Conservation (phyloP, 2,329 filamentous ascomycete species). For the Sporothrix phasma region DNA sequence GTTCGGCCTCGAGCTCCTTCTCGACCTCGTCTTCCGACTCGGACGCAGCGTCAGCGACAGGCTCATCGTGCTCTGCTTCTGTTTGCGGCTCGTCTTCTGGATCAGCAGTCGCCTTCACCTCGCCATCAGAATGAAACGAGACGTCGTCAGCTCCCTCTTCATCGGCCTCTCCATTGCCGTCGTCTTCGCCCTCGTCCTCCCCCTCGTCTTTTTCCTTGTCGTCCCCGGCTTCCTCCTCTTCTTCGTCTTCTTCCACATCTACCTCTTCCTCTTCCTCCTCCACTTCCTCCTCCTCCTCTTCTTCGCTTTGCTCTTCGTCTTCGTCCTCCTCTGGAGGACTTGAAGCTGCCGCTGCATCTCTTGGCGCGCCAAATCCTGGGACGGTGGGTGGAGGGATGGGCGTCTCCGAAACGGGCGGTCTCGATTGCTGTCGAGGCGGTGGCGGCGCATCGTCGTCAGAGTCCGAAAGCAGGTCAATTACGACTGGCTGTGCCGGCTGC, state of each 20-base stretch:
- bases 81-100: not conserved
- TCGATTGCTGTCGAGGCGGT: not conserved
- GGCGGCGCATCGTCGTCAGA: constrained; percentile 27
- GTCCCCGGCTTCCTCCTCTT: not conserved
- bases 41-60: not conserved
- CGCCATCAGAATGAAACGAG: not conserved
- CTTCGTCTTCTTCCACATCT: constrained; percentile 2
- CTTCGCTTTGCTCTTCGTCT: constrained; percentile 5
- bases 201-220: constrained; percentile 2
- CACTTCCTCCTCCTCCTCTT: not conserved
- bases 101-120: not conserved
- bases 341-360: constrained; percentile 2
- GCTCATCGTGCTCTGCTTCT: not conserved
- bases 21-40: constrained; percentile 9
- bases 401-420: not conserved
- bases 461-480: constrained; percentile 40
- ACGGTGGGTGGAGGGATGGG: not conserved
- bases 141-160: constrained; percentile 1
- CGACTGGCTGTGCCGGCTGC: constrained; percentile 26
- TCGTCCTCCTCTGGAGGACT: not conserved
- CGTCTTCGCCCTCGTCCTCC: constrained; percentile 4
- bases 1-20: not conserved
- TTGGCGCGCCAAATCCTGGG: constrained; percentile 12
- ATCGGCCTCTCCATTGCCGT: not conserved
- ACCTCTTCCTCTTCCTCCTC: not conserved